Evolutionary conservation across 306 rosid genomes (phyloP).

Genomic region (Canavalia gladiata): DNA sequence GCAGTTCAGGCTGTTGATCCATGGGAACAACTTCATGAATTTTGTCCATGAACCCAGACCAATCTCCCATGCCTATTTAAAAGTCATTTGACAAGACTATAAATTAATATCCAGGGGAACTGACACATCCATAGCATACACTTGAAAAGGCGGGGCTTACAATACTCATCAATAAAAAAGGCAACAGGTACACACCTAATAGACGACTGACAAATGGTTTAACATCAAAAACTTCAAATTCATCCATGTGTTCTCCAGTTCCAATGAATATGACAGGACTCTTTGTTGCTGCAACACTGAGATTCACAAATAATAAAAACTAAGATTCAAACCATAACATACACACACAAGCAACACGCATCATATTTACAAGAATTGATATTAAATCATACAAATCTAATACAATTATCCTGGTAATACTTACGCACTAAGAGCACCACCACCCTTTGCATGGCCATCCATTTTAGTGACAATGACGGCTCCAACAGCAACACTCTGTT

Average conservation of each 20-base stretch:
- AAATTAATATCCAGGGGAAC: constrained; percentile 21
- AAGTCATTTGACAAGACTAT: constrained; percentile 32
- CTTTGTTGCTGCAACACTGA: constrained; percentile 89
- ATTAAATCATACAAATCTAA: background rate
- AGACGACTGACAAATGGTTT: constrained; percentile 91
- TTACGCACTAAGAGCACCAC: constrained; percentile 92
- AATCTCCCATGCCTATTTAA: constrained; percentile 80
- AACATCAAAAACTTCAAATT: constrained; percentile 86
- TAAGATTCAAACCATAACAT: constrained; percentile 35
- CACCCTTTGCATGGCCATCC: constrained; percentile 94
- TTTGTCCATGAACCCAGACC: constrained; percentile 90
- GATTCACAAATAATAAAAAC: constrained; percentile 21
- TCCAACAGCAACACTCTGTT: constrained; percentile 80
- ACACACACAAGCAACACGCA: background rate
- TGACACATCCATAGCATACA: background rate
- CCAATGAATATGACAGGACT: constrained; percentile 83
- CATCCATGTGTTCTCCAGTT: constrained; percentile 88
- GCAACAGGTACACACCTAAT: constrained; percentile 54
- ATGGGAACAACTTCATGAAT: constrained; percentile 91
- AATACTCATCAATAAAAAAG: background rate
- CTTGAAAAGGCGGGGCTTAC: background rate
- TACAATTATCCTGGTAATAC: constrained; percentile 41
- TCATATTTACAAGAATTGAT: constrained; percentile 22
- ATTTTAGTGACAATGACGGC: constrained; percentile 80
- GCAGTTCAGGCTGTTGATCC: constrained; percentile 90